Evolutionary conservation across 305 asterid genomes (phyloP).

Genomic region (Plantago coronopus): DNA sequence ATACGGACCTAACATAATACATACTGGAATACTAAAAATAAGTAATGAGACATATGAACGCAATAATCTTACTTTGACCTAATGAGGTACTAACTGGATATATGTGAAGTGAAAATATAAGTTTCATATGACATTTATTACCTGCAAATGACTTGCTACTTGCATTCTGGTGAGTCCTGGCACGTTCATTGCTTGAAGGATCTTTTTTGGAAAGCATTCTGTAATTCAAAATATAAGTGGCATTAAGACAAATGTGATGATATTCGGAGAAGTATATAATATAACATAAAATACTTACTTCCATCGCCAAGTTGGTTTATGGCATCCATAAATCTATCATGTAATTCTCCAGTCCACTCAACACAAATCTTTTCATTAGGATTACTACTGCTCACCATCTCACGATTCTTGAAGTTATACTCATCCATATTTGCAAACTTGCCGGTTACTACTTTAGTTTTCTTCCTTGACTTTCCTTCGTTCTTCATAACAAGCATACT

Average conservation of each 20-base stretch:
- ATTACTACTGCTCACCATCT: background rate
- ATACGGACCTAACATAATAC: background rate
- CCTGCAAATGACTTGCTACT: slow-evolving; percentile 31
- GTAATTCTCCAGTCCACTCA: slow-evolving; percentile 53
- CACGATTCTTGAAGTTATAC: slow-evolving; percentile 5
- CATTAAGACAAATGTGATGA: too few species aligned
- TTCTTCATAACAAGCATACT: slow-evolving; percentile 5
- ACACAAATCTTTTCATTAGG: slow-evolving; percentile 32
- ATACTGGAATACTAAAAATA: too few species aligned
- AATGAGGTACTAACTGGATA: background rate
- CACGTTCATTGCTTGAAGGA: slow-evolving; percentile 18
- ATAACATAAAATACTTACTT: too few species aligned
- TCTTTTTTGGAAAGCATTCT: slow-evolving; percentile 39
- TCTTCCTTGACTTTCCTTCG: slow-evolving; percentile 6
- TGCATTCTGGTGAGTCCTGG: slow-evolving; percentile 24
- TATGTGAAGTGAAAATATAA: too few species aligned
- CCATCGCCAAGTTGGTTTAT: slow-evolving; percentile 47
- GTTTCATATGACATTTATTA: background rate
- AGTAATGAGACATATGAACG: too few species aligned
- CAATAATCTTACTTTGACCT: too few species aligned
- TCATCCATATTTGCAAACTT: background rate
- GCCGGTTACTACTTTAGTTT: background rate
- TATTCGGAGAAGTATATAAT: too few species aligned
- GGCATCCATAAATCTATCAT: slow-evolving; percentile 41
- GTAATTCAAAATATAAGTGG: slow-evolving; percentile 1